Percentiles rank a stretch among this genome's conserved stretches.
Conservation (phyloP, 192 early-diverging fungal genomes). For the Coemansia sp. region DNA sequence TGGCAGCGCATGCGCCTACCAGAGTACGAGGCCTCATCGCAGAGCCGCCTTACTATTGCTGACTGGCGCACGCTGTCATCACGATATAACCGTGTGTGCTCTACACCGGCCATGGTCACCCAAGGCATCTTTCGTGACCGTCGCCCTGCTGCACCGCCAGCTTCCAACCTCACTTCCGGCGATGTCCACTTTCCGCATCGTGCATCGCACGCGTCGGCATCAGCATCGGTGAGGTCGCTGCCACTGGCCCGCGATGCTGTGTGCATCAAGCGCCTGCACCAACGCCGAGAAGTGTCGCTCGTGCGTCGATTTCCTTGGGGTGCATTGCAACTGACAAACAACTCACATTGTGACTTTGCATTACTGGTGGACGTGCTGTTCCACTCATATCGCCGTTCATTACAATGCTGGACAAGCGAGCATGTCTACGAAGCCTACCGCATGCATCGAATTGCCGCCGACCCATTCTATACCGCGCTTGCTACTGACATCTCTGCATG, state of each 20-base stretch:
- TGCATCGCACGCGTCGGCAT: background rate
- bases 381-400: constrained; percentile 84
- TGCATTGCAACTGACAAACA: constrained; percentile 87
- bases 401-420: constrained; percentile 79
- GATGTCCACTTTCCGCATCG: background rate
- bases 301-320: constrained; percentile 89
- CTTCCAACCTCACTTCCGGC: background rate
- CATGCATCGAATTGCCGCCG: constrained; percentile 22
- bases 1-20: constrained; percentile 46
- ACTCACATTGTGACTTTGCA: constrained; percentile 88
- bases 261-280: constrained; percentile 23
- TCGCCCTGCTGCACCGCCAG: background rate
- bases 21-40: constrained; percentile 25
- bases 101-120: constrained; percentile 19
- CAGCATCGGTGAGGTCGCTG: constrained; percentile 16
- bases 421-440: constrained; percentile 90
- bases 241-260: constrained; percentile 2
- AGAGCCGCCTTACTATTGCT: constrained; percentile 22
- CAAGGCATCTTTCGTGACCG: constrained; percentile 32
- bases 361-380: constrained; percentile 78
- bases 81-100: constrained; percentile 26
- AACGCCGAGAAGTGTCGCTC: constrained; percentile 56
- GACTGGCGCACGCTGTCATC: constrained; percentile 42
- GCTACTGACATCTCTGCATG: constrained; percentile 7
- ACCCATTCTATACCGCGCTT: constrained; percentile 17